Conservation (phyloP, 2,329 filamentous ascomycete species). For the Sporothrix protearum region DNA sequence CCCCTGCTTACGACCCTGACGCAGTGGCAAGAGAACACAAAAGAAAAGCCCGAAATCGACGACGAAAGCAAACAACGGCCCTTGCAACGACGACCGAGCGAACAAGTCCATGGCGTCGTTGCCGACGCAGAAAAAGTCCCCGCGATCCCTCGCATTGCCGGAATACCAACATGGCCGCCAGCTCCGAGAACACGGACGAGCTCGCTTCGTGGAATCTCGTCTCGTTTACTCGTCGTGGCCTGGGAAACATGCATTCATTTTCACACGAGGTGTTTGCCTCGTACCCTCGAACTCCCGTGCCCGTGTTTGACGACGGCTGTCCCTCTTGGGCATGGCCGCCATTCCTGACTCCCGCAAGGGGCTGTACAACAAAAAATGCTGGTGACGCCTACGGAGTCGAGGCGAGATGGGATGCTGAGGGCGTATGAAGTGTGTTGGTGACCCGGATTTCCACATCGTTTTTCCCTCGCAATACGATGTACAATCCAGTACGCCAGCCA, state of each 20-base stretch:
- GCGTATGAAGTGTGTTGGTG: background rate
- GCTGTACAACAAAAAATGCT: too few species aligned
- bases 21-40: background rate
- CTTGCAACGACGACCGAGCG: background rate
- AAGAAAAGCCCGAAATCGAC: background rate
- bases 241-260: background rate
- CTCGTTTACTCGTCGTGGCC: background rate
- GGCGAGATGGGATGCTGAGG: too few species aligned
- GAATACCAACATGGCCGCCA: background rate
- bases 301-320: background rate
- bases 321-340: background rate
- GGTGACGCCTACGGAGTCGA: background rate
- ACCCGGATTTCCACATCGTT: constrained; percentile 3
- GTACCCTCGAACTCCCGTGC: background rate
- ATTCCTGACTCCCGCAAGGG: background rate
- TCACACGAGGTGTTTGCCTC: background rate
- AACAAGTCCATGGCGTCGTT: background rate
- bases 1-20: constrained; percentile 15
- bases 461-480: background rate
- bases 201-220: background rate
- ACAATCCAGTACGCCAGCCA: background rate
- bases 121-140: background rate
- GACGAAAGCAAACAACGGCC: background rate
- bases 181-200: background rate
- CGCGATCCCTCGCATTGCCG: background rate